Evolutionary conservation across 1,284 basidiomycete species (phyloP), one percentile per base, ranked within the genome.

Genomic region (Hemileia vastatrix): DNA sequence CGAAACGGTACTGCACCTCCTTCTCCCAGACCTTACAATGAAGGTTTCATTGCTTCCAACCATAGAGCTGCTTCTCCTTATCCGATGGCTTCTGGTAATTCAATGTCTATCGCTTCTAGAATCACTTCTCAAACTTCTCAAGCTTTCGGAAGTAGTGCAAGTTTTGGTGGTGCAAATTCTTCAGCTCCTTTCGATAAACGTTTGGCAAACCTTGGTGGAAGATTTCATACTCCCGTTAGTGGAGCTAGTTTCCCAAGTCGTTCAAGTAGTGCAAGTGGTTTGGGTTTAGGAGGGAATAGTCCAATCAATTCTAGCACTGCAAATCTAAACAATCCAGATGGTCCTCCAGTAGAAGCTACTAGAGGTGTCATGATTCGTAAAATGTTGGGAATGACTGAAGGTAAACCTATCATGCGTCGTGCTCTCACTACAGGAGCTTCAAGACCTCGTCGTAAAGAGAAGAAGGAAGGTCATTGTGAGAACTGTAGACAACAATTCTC

Each of bases 401-500:
- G 18, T 18, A 48, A 44, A 19, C 31, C 31, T n/a, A 21, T 52
- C 31, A 23, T 40, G 31, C 21, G 50, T 32, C n/a, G 50, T 40
- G 50, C 21, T 18, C 5, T 23, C 32, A 11, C 44, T 56, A 4
- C 44, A 36, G 54, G 36, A 40, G 33, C 32, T 56, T 15, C 27
- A 11, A 27, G 31, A 44, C n/a, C 36, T 31, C 19, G 43, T 24
- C 19, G 43, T 33, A 43, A 67, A 24, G 68, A 69, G 53, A 71
- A 71, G 60, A 69, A 66, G 47, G 70, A 72, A 1, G 72, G 72
- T 43, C 72, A 74, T 63, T 75, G 73, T 60, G 73, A 75, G 21
- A 75, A 75, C 65, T 75, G 73, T 62, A 69, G 73, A 11, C 64
- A 67, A 59, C 70, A 72, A 54, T 75, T 68, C 54, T 71, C 73